Evolutionary conservation across 306 rosid species (phyloP).

Genomic region (Coriaria nepalensis): DNA sequence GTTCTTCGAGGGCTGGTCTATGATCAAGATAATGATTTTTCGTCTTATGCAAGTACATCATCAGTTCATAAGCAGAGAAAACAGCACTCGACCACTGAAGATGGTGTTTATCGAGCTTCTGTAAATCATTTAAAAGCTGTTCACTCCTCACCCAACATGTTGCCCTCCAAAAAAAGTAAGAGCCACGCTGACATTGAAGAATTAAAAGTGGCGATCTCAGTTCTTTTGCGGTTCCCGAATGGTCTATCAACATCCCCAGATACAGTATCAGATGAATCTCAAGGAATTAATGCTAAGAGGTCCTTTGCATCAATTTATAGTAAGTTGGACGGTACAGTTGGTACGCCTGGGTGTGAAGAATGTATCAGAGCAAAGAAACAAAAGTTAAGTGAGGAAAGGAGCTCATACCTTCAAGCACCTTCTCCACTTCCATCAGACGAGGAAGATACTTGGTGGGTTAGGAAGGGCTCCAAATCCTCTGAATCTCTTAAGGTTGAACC

Average conservation of each 20-base stretch:
- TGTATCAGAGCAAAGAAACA: constrained; percentile 76
- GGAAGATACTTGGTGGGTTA: constrained; percentile 82
- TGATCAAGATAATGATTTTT: constrained; percentile 21
- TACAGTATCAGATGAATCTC: constrained; percentile 43
- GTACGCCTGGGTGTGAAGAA: constrained; percentile 90
- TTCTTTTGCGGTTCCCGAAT: constrained; percentile 53
- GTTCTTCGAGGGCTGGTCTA: constrained; percentile 40
- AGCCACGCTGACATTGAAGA: constrained; percentile 47
- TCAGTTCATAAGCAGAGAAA: constrained; percentile 27
- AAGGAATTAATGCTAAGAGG: constrained; percentile 35
- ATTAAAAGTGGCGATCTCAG: constrained; percentile 53
- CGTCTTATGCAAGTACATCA: constrained; percentile 16
- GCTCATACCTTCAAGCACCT: constrained; percentile 35
- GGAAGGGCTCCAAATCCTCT: constrained; percentile 53
- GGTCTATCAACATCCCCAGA: constrained; percentile 22
- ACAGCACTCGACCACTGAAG: constrained; percentile 25
- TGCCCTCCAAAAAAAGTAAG: constrained; percentile 33
- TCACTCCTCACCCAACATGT: constrained; percentile 18
- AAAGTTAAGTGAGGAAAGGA: constrained; percentile 62
- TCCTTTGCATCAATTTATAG: constrained; percentile 28
- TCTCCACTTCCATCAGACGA: constrained; percentile 53
- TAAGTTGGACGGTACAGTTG: constrained; percentile 53
- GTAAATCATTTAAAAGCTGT: constrained; percentile 33
- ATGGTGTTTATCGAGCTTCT: constrained; percentile 28
- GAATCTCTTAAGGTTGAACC: constrained; percentile 63